Evolutionary conservation across 257 asterid genomes (phyloP), one percentile per base, ranked within the genome.

Genomic region (Mentha longifolia): DNA sequence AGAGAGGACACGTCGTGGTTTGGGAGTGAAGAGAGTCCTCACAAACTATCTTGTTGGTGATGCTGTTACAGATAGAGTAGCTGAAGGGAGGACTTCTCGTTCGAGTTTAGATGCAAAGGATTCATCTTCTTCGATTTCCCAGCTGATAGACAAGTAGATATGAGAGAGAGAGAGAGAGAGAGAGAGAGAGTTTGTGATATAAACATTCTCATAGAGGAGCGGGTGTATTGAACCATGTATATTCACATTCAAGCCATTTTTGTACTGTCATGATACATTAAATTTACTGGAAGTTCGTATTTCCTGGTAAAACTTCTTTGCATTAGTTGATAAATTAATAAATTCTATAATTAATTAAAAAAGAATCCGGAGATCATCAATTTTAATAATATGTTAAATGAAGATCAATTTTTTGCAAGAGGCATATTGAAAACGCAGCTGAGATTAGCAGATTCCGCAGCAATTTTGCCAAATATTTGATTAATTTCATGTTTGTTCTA

Each of bases 1-100:
- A 6, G 47, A 42, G 47, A 42, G 47, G 47, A 42, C 86, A 19
- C 83, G 87, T 3, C 96, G 93, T 20, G 97, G 97, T 25, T 75
- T 87, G 9, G 99, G 96, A 49, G 97, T 88, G 0, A 92, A 86
- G 72, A 80, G 89, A 68, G 96, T 78, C 8, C 82, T 94, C 67
- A 82, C 87, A 1, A 89, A 86, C 77, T 91, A 89, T 75, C 93
- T 95, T 1, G 87, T 85, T 41, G 81, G 90, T 6, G 93, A 88
- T 30, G 59, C 92, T 14, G 73, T 66, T 73, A 74, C 87, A 8
- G 78, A 55, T 57, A 81, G 77, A 78, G 54, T 62, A 56, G 45
- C 25, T 15, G 84, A 80, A 47, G 79, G 66, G 45, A 64, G 72
- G 17, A 39, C 69, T 8, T 55, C 75, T 45, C 74, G 55, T 52